Percentiles rank a stretch among this genome's conserved stretches.
These are phyloP conservation scores for Russula griseocarnosa DNA, from an alignment of 768 basidiomycete genomes.

Conservation along the genomic window DNA sequence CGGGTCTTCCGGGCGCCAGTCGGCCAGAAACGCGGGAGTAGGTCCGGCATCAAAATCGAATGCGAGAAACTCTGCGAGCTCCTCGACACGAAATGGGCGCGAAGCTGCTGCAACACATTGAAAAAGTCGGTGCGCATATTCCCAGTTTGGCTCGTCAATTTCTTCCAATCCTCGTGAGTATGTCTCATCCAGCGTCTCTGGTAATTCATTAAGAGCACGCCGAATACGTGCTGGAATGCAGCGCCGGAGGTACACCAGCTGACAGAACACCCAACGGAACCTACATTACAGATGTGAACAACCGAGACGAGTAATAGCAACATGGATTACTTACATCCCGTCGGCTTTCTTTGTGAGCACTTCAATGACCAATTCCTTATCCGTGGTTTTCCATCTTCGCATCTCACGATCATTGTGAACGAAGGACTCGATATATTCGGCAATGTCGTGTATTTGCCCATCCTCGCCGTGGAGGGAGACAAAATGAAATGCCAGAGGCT, in stretches of 20 bases:
- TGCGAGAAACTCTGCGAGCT: constrained; percentile 13
- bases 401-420: not conserved
- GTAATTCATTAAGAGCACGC: not conserved
- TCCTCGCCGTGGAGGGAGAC: not conserved
- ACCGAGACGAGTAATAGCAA: not conserved
- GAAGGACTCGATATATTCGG: not conserved
- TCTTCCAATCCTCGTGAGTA: not conserved
- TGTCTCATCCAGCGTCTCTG: constrained; percentile 2
- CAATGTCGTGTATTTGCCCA: not conserved
- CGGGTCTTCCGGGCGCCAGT: constrained; percentile 10
- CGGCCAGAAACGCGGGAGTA: not conserved
- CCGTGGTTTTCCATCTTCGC: not conserved
- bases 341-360: not conserved
- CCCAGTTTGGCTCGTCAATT: not conserved
- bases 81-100: not conserved
- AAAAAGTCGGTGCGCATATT: constrained; percentile 6
- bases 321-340: not conserved
- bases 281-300: not conserved
- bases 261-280: constrained; percentile 13
- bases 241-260: not conserved
- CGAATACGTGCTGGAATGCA: not conserved
- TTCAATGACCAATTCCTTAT: not conserved
- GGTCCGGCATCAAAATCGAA: not conserved
- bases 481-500: not conserved
- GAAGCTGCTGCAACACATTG: constrained; percentile 5